These are phyloP conservation scores for Ganoderma lingzhi DNA, from an alignment of 1,284 basidiomycete genomes.

Conservation along the genomic window DNA sequence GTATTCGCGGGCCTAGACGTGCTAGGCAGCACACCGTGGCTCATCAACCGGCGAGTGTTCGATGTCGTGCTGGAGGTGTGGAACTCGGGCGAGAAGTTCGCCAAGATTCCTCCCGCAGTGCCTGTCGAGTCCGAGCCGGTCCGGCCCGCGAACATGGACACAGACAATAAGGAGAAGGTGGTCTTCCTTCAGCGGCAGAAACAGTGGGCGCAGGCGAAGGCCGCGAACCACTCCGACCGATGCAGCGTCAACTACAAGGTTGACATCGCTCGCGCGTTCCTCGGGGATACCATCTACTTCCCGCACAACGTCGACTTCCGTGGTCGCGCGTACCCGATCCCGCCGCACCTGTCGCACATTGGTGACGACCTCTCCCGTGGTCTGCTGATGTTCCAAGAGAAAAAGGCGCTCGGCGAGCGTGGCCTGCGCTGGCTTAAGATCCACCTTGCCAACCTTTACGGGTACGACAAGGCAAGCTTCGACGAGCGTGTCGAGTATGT, in stretches of 20 bases:
- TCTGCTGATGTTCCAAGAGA: constrained; percentile 85
- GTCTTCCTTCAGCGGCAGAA: constrained; percentile 71
- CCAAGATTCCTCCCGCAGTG: constrained; percentile 78
- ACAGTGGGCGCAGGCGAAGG: constrained; percentile 67
- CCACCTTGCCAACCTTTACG: constrained; percentile 92
- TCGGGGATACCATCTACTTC: constrained; percentile 89
- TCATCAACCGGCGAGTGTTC: constrained; percentile 83
- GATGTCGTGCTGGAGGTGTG: constrained; percentile 81
- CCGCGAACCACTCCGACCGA: constrained; percentile 88
- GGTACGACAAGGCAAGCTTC: constrained; percentile 96
- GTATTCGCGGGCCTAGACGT: constrained; percentile 93
- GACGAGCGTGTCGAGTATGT: constrained; percentile 89
- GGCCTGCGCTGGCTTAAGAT: constrained; percentile 91
- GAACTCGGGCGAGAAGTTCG: constrained; percentile 83
- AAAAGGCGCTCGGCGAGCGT: constrained; percentile 80
- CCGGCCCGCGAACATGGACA: constrained; percentile 66
- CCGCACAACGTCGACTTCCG: constrained; percentile 99
- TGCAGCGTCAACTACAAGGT: constrained; percentile 98
- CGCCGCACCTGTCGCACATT: constrained; percentile 95
- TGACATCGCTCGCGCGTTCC: constrained; percentile 93
- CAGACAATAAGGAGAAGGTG: constrained; percentile 72
- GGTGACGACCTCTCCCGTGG: constrained; percentile 96
- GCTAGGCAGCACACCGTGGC: constrained; percentile 92
- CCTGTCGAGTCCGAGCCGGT: constrained; percentile 72
- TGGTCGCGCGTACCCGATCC: constrained; percentile 96